Percentiles rank a stretch among this genome's conserved stretches.
Evolutionary conservation across 108 stramenopile genomes (phyloP).

Genomic region (Fragilariopsis cylindrus): DNA sequence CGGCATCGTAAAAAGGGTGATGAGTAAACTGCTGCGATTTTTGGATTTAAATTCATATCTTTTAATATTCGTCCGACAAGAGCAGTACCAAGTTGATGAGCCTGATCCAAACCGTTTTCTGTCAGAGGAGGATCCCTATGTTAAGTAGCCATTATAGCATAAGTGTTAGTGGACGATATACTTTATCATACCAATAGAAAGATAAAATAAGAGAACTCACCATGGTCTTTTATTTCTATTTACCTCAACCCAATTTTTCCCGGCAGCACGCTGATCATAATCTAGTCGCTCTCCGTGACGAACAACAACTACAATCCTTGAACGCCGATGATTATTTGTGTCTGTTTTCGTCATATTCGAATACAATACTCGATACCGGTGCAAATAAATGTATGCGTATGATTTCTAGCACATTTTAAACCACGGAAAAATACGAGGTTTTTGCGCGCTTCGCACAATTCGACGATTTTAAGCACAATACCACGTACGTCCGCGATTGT

Average conservation of each 20-base stretch:
- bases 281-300: conserved; percentile 62
- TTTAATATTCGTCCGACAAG: conserved; percentile 19
- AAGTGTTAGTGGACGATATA: too few species aligned
- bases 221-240: conserved; percentile 41
- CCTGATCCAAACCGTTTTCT: conserved; percentile 34
- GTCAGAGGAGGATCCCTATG: conserved; percentile 49
- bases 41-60: conserved; percentile 27
- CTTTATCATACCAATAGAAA: too few species aligned
- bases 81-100: conserved; percentile 28
- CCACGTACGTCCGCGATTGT: too few species aligned
- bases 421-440: too few species aligned
- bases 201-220: too few species aligned
- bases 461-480: too few species aligned
- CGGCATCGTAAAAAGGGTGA: conserved; percentile 50
- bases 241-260: conserved; percentile 42
- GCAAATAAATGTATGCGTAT: too few species aligned
- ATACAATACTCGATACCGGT: too few species aligned
- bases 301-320: conserved; percentile 34
- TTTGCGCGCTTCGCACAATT: too few species aligned
- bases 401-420: too few species aligned
- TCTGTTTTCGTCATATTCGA: background rate
- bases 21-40: conserved; percentile 38
- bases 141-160: too few species aligned
- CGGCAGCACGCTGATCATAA: conserved; percentile 37
- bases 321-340: background rate